phyloP scores from a whole-genome alignment of 768 basidiomycete species.

The Lanmaoa pseudosensibilis region DNA sequence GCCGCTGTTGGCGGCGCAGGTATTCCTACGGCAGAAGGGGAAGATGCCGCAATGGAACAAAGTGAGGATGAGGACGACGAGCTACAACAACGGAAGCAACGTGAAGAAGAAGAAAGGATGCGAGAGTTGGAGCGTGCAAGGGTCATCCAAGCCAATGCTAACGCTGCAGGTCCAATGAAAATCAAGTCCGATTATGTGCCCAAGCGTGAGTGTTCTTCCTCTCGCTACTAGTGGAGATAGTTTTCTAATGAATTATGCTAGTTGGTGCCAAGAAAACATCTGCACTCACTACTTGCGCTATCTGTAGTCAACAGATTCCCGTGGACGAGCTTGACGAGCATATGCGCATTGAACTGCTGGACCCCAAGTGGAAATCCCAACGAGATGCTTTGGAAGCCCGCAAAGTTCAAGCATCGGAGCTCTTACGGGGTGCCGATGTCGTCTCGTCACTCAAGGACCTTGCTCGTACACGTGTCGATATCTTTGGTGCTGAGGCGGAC shows the following conservation, averaged over 20 bases:
- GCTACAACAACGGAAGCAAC: constrained; percentile 55
- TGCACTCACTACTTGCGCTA: constrained; percentile 82
- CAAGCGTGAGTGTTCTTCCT: constrained; percentile 61
- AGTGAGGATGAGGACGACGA: constrained; percentile 83
- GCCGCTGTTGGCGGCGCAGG: constrained; percentile 73
- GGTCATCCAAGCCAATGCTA: constrained; percentile 78
- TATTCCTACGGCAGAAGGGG: constrained; percentile 42
- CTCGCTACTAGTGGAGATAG: background rate
- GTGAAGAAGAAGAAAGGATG: constrained; percentile 66
- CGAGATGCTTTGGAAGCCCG: constrained; percentile 86
- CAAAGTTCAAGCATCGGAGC: constrained; percentile 84
- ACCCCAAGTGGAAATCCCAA: constrained; percentile 98
- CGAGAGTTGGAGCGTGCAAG: constrained; percentile 74
- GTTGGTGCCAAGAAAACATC: constrained; percentile 63
- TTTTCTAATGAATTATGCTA: constrained; percentile 30
- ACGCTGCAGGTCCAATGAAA: constrained; percentile 81
- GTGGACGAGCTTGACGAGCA: constrained; percentile 96
- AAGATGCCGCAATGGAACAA: constrained; percentile 73
- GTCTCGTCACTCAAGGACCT: constrained; percentile 90
- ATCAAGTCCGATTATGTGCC: constrained; percentile 96
- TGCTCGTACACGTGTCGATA: constrained; percentile 93
- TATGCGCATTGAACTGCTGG: constrained; percentile 96
- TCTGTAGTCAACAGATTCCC: constrained; percentile 95
- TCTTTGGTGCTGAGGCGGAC: constrained; percentile 93
- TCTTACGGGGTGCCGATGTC: constrained; percentile 91